Conservation (phyloP, 176 grass and related monocot genomes). For the Alloteropsis semialata region DNA sequence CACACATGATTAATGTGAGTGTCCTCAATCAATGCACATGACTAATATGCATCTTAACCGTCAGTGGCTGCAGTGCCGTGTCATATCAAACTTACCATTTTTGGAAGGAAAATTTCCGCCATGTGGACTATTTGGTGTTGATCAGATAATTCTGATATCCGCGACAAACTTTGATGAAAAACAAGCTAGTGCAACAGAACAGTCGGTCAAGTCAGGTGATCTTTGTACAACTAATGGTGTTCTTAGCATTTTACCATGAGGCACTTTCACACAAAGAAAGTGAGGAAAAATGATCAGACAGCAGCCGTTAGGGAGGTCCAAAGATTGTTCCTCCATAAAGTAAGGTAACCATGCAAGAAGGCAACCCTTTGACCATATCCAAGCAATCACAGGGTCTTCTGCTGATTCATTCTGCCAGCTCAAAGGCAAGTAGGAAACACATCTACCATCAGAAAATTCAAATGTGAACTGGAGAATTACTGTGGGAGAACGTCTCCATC, state of each 20-base stretch:
- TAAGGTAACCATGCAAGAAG: slow-evolving; percentile 19
- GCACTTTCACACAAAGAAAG: slow-evolving; percentile 26
- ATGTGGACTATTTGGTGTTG: not conserved
- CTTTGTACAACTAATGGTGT: not conserved
- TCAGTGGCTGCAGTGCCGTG: not conserved
- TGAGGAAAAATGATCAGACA: not conserved
- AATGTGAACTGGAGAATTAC: not conserved
- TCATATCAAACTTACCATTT: not conserved
- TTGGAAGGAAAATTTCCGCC: not conserved
- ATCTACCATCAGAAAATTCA: not conserved
- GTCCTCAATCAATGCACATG: not conserved
- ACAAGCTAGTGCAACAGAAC: not conserved
- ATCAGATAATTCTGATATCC: not conserved
- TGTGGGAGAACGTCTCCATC: slow-evolving; percentile 19
- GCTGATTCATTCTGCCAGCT: not conserved
- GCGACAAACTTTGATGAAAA: not conserved
- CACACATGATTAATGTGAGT: not conserved
- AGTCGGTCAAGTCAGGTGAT: not conserved
- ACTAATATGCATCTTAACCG: not conserved
- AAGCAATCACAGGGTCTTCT: not conserved
- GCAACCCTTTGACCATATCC: slow-evolving; percentile 19
- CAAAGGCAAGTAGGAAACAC: not conserved
- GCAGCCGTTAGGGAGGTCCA: not conserved
- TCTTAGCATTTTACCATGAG: slow-evolving; percentile 1
- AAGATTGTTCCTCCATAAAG: slow-evolving; percentile 12